Conservation (phyloP, 805 yeast species). For the Lipomyces lipofer region DNA sequence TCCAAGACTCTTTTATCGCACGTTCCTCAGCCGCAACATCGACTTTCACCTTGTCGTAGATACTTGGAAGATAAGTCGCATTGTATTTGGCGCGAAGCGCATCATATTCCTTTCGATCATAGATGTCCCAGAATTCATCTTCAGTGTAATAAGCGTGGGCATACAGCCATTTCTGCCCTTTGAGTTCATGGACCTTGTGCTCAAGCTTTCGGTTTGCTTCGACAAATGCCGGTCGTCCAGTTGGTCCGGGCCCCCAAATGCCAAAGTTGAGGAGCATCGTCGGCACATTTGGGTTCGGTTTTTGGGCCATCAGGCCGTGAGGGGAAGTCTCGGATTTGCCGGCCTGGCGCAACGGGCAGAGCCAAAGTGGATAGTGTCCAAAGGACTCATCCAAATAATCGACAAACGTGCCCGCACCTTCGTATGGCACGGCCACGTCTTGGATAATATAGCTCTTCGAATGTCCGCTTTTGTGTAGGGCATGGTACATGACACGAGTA, state of each 20-base stretch:
- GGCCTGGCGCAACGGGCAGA: background rate
- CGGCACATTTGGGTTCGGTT: background rate
- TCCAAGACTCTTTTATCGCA: background rate
- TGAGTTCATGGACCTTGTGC: constrained; percentile 3
- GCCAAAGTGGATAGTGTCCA: constrained; percentile 6
- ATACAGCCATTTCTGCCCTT: constrained; percentile 5
- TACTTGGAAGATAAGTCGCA: background rate
- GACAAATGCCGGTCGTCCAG: background rate
- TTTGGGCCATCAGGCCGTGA: background rate
- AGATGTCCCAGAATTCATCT: constrained; percentile 1
- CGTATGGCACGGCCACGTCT: constrained; percentile 4
- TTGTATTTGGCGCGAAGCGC: background rate
- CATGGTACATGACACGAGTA: constrained; percentile 7
- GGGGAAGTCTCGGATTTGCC: background rate
- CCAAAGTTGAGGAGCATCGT: constrained; percentile 2
- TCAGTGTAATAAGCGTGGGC: constrained; percentile 5
- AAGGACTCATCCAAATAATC: background rate
- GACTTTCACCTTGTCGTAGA: constrained; percentile 5
- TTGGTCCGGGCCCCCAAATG: constrained; percentile 4
- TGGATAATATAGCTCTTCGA: background rate
- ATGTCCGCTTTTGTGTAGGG: constrained; percentile 1
- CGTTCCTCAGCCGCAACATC: constrained; percentile 1
- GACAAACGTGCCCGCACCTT: background rate
- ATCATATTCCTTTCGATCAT: constrained; percentile 2
- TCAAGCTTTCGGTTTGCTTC: background rate